Conservation (phyloP, 2,329 filamentous ascomycete species). For the Zarea fungicola region DNA sequence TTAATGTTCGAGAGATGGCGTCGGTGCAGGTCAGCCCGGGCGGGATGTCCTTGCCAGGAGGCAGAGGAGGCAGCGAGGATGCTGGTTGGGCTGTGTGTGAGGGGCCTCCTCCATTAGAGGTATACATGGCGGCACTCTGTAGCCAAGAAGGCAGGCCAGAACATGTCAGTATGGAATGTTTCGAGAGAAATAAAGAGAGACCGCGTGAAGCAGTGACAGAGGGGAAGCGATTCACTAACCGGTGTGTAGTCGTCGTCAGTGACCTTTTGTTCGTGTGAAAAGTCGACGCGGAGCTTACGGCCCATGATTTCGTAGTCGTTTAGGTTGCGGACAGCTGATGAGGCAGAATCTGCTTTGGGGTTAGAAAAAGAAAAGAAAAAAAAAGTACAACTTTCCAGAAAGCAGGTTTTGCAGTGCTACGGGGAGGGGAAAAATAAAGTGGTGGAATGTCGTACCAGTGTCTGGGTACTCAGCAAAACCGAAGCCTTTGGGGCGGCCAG, state of each 20-base stretch:
- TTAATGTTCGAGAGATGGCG: constrained; percentile 86
- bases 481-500: constrained; percentile 90
- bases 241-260: constrained; percentile 52
- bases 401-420: not conserved
- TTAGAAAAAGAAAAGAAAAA: too few relatives aligned
- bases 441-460: constrained; percentile 53
- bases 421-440: too few relatives aligned
- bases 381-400: not conserved
- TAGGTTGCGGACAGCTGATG: constrained; percentile 88
- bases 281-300: constrained; percentile 89
- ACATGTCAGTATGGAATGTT: too few relatives aligned
- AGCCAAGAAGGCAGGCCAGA: too few relatives aligned
- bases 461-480: constrained; percentile 96
- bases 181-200: too few relatives aligned
- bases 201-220: constrained; percentile 21
- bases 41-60: constrained; percentile 77
- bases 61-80: constrained; percentile 69
- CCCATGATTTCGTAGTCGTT: constrained; percentile 96
- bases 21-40: constrained; percentile 80
- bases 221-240: constrained; percentile 14
- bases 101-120: constrained; percentile 23
- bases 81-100: constrained; percentile 30
- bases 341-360: constrained; percentile 79
- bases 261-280: constrained; percentile 83
- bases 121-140: constrained; percentile 24